phyloP scores from a whole-genome alignment of 148 eudicot species.

The Cornus kousa region DNA sequence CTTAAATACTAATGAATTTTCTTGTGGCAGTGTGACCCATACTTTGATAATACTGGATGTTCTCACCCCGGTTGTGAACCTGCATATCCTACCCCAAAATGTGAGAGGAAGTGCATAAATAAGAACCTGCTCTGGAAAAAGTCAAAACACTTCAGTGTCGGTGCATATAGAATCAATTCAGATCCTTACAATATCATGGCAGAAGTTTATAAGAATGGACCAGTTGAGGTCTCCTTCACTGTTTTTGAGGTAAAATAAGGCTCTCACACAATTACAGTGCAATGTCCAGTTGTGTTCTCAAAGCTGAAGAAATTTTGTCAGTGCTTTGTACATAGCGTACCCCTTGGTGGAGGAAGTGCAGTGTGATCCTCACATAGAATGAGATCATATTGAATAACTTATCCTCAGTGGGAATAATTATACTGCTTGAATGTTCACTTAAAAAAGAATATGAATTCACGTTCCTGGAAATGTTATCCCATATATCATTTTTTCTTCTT shows the following conservation, averaged over 20 bases:
- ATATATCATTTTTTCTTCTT: not conserved
- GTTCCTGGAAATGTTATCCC: not conserved
- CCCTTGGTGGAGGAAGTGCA: not conserved
- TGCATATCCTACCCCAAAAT: slow-evolving; percentile 77
- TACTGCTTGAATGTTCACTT: not conserved
- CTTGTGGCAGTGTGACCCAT: slow-evolving; percentile 79
- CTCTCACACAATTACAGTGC: not conserved
- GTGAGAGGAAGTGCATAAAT: slow-evolving; percentile 53
- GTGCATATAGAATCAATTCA: slow-evolving; percentile 53
- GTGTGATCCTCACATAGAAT: not conserved
- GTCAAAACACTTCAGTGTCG: slow-evolving; percentile 69
- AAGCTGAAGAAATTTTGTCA: not conserved
- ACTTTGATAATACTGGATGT: slow-evolving; percentile 80
- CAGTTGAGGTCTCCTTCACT: slow-evolving; percentile 80
- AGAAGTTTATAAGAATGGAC: slow-evolving; percentile 84
- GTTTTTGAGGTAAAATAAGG: slow-evolving; percentile 74
- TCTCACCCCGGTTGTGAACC: slow-evolving; percentile 98
- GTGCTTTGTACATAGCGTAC: not conserved
- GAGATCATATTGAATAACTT: not conserved
- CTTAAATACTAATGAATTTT: slow-evolving; percentile 1
- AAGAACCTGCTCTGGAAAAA: slow-evolving; percentile 66
- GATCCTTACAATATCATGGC: slow-evolving; percentile 80
- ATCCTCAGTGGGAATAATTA: not conserved
- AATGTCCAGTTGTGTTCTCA: not conserved
- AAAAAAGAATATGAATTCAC: not conserved